phyloP scores from a whole-genome alignment of 345 rosid genomes.

The Nephelium lappaceum region DNA sequence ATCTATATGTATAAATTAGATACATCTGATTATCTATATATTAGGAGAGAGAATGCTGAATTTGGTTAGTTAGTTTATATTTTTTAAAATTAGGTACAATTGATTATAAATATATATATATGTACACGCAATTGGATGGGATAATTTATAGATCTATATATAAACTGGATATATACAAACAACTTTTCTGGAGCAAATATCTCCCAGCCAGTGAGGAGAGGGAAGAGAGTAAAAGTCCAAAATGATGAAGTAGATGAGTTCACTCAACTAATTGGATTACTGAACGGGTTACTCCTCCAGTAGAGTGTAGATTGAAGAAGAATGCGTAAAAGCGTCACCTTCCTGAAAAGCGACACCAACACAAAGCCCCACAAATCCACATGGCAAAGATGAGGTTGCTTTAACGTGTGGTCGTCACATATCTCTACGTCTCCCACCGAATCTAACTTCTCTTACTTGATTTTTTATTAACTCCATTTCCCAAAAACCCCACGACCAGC shows the following conservation, averaged over 20 bases:
- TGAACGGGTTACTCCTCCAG: not conserved
- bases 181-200: no score
- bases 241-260: not conserved
- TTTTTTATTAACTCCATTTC: not conserved
- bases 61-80: no score
- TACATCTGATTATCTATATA: no score
- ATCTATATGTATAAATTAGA: no score
- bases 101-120: no score
- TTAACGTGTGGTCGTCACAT: constrained; percentile 92
- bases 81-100: no score
- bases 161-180: no score
- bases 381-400: constrained; percentile 77
- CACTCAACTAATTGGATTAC: not conserved
- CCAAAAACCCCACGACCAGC: not conserved
- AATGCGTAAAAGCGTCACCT: constrained; percentile 13
- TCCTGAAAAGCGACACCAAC: not conserved
- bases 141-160: no score
- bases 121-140: no score
- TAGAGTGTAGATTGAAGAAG: not conserved
- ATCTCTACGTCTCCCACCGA: constrained; percentile 20
- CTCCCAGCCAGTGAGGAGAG: no score
- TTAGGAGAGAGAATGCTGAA: no score
- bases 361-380: constrained; percentile 41
- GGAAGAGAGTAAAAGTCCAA: no score
- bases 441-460: not conserved